Evolutionary conservation across 2,329 filamentous ascomycete genomes (phyloP).

Genomic region (Trichophyton equinum): DNA sequence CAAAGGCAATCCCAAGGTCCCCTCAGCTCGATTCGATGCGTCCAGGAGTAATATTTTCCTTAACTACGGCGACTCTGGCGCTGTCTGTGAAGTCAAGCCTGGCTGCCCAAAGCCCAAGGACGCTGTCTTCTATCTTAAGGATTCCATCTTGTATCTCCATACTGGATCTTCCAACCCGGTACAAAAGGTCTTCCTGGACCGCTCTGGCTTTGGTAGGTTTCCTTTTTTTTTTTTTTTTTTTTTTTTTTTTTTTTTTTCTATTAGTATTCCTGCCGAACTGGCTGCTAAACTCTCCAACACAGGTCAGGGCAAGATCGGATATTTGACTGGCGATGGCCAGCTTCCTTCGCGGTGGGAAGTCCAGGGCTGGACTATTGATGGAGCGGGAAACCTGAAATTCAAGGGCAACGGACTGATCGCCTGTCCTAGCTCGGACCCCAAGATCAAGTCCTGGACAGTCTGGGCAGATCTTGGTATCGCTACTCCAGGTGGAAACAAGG

Average conservation of each 20-base stretch:
- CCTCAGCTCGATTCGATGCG: not conserved
- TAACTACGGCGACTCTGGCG: not conserved
- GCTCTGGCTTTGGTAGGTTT: slow-evolving; percentile 1
- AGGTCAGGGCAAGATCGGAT: not conserved
- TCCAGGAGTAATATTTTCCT: not conserved
- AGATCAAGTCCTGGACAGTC: not conserved
- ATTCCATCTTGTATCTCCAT: not conserved
- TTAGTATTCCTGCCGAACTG: not conserved
- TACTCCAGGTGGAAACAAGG: not conserved
- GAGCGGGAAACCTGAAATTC: not conserved
- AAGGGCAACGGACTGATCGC: not conserved
- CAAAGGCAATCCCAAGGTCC: not conserved
- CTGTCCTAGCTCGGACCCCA: not conserved
- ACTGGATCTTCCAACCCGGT: not conserved
- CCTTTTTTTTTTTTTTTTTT: too few species aligned
- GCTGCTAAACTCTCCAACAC: not conserved
- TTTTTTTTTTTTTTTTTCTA: too few species aligned
- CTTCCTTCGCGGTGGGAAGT: not conserved
- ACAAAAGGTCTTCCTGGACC: slow-evolving; percentile 1
- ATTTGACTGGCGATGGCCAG: not conserved
- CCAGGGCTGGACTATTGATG: not conserved
- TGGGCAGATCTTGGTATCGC: not conserved
- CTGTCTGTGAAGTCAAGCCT: not conserved
- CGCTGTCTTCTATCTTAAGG: not conserved
- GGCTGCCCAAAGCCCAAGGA: not conserved